Base-by-base conservation (phyloP, 148 eudicot species). In the Simmondsia chinensis region DNA sequence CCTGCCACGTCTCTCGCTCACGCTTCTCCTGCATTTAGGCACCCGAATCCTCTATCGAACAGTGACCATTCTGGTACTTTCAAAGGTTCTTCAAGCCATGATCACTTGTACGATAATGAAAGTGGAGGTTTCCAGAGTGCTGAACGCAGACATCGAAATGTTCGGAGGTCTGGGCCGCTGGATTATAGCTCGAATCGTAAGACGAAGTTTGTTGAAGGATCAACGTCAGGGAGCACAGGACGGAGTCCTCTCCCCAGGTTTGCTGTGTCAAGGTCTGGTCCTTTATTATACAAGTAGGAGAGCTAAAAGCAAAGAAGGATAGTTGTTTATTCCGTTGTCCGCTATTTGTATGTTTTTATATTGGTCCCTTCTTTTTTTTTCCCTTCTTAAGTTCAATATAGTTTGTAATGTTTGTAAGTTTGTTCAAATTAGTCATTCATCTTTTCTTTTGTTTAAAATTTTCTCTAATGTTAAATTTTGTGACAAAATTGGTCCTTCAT, bases 201-300 rank as follows among this genome's bases (percentile, higher is more conserved):
- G 63, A 59, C 50, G 15, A 91, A 77, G 68, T 57, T 61, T 38
- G 59, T 24, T 4, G 94, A 82, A 57, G 94, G 99, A 34, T 85
- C 99, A 39, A 48, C 82, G 10, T 85, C 99, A 2, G 75, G 70
- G 31, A 79, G 82, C 71, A 77, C 76, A 7, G 89, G 99, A 21
- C 94, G 75, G 2, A 91, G 99, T 71, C 94, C 99, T 12, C 60
- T 86, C 50, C 94, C 89, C 2, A 82, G 94, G 57, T 91, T 91
- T 64, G 96, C 89, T 10, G 94, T 66, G 35, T 91, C 99, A 9
- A 82, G 99, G 52, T 91, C 99, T 7, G 99, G 95, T 59, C 99
- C 99, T 52, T 54, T 91, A 61, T 68, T 81, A 17, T 82, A 86
- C 57, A 91, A 86, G 66, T 76, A 71, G 66, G 27, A 20, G 11